Conservation (phyloP, 345 rosid species). For the Eucalyptus brandiana region DNA sequence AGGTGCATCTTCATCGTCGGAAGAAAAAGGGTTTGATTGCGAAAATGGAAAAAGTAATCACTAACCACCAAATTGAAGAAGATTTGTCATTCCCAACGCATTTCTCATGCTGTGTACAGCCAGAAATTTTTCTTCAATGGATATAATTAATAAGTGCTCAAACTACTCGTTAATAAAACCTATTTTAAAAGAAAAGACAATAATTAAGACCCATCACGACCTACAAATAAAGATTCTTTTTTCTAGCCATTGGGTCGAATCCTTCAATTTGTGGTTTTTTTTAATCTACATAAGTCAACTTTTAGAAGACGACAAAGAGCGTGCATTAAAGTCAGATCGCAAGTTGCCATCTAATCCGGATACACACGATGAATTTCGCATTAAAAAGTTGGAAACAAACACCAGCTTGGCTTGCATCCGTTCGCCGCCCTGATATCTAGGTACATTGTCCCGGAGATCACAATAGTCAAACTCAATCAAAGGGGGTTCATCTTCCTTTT, state of each 20-base stretch:
- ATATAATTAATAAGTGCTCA: background rate
- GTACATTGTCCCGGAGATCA: background rate
- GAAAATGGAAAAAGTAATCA: too few species aligned
- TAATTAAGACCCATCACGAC: background rate
- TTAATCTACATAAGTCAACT: background rate
- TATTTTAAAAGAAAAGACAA: background rate
- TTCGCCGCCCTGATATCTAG: background rate
- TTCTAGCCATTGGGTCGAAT: background rate
- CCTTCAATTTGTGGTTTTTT: background rate
- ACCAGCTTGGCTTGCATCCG: background rate
- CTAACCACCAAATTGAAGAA: background rate
- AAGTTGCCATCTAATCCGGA: background rate
- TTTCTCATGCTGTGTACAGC: background rate
- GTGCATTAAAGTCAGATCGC: background rate
- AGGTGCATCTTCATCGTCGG: accelerated
- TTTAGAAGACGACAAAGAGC: background rate
- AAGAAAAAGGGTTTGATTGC: too few species aligned
- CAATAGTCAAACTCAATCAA: background rate
- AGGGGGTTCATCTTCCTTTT: background rate
- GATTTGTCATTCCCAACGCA: background rate
- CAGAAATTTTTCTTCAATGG: background rate
- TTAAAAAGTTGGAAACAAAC: background rate
- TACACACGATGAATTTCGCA: background rate
- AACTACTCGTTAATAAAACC: background rate
- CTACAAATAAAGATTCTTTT: too few species aligned